Conservation (phyloP, 2,329 filamentous ascomycete species). For the Achaetomium macrosporum region DNA sequence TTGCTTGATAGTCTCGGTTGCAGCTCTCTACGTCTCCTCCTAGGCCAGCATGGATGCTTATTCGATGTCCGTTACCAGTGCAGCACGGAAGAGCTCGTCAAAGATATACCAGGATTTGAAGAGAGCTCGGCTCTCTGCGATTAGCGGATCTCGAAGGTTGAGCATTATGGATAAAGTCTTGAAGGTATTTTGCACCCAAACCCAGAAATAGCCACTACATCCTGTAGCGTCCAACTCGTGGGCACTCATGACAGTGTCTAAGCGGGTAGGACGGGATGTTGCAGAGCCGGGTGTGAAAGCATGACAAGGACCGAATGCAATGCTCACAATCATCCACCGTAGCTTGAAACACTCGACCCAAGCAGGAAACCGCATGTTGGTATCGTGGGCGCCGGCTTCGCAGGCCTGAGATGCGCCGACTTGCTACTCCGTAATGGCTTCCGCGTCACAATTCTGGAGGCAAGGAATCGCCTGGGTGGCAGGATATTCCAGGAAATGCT, state of each 20-base stretch:
- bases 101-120: conserved; percentile 24
- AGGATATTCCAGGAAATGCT: conserved; percentile 51
- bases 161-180: conserved; percentile 20
- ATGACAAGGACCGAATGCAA: background rate
- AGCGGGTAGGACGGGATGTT: background rate
- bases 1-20: background rate
- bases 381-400: conserved; percentile 64
- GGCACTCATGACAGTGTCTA: background rate
- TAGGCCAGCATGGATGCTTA: conserved; percentile 24
- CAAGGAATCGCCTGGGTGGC: conserved; percentile 60
- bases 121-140: conserved; percentile 4
- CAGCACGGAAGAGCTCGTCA: conserved; percentile 17
- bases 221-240: background rate
- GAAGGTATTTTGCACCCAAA: conserved; percentile 17
- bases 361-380: conserved; percentile 48
- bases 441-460: conserved; percentile 64
- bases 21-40: background rate
- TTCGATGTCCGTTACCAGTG: conserved; percentile 24
- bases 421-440: conserved; percentile 59
- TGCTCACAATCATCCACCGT: conserved; percentile 9
- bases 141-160: conserved; percentile 4
- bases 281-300: background rate
- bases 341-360: conserved; percentile 16
- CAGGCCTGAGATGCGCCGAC: conserved; percentile 66
- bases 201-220: background rate